phyloP scores from a whole-genome alignment of 1,139 yeast species.

The Pichia sp. region DNA sequence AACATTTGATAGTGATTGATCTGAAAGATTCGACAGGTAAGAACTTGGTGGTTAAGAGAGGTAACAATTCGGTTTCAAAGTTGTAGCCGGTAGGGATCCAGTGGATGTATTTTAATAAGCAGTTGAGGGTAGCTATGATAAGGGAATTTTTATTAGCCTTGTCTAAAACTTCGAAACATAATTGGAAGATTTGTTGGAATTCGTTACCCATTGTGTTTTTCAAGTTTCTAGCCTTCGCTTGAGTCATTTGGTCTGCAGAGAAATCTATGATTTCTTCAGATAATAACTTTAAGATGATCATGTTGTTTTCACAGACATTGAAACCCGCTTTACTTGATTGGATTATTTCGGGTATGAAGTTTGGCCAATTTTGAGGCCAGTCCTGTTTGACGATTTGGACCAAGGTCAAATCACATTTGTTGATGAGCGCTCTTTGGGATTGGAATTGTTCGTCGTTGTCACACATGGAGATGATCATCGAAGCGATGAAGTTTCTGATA shows the following conservation, averaged over 20 bases:
- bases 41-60: conserved; percentile 70
- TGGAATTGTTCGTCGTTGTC: conserved; percentile 79
- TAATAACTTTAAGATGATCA: conserved; percentile 84
- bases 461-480: conserved; percentile 91
- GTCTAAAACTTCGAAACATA: conserved; percentile 91
- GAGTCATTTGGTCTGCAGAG: conserved; percentile 94
- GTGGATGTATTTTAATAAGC: conserved; percentile 80
- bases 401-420: conserved; percentile 89
- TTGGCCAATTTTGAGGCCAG: conserved; percentile 99
- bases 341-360: conserved; percentile 91
- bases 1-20: conserved; percentile 81
- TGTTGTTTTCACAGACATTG: conserved; percentile 96
- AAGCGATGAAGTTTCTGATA: conserved; percentile 87
- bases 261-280: conserved; percentile 97
- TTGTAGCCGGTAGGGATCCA: conserved; percentile 94
- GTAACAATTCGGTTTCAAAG: conserved; percentile 81
- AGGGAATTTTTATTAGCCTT: conserved; percentile 82
- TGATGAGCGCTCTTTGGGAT: conserved; percentile 77
- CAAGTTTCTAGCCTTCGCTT: conserved; percentile 83
- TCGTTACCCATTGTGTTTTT: conserved; percentile 86
- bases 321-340: conserved; percentile 79
- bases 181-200: conserved; percentile 87
- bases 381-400: conserved; percentile 96
- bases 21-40: conserved; percentile 79
- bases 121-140: conserved; percentile 79